Base-by-base conservation (phyloP, 371 early-diverging fungal genomes). In the Apophysomyces ossiformis region DNA sequence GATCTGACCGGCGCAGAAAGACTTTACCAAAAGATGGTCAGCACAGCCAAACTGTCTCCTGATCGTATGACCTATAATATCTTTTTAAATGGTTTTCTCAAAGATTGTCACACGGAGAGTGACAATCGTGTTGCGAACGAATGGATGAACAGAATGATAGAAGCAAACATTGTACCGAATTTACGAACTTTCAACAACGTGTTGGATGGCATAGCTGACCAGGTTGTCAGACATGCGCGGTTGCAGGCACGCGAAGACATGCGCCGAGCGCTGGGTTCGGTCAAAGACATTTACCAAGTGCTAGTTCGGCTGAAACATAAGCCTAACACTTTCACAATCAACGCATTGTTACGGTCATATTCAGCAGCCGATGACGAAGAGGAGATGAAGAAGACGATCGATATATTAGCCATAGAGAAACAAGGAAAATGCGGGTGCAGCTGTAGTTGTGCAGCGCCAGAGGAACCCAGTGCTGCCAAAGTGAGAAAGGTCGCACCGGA, bases 121-220 rank as follows among this genome's bases (percentile, higher is more conserved):
- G 72, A 75, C 16, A 66, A 57, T 7, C 37, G 61, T 32, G 45
- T 68, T 11, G 60, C 71, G 1, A 54, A 68, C 36, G 37, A 61
- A 37, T 76, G 70, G 76, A 72, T 76, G 70, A 69, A 72, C 15
- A 67, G 63, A 63, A 39, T 76, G 71, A 32, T 66, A n/a, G 59
- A 58, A 1, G 69, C 73, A 1, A 70, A 65, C 11, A 64, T 72
- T 35, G 59, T 56, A 7, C 77, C 77, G 0, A 68, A 69, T 56
- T 44, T 35, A 44, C 61, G 32, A 16, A 76, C 77, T 11, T 73
- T 73, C 21, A 71, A 69, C 13, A 62, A 46, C 16, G 37, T 76
- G 1, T 26, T 76, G 39, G 64, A 64, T 37, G 77, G 74, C 43
- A 26, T 76, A 21, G 21, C 72, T 5, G 58, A 68, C 13, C 77